phyloP scores from a whole-genome alignment of 305 asterid species.

The Solanum aculeatissimum region DNA sequence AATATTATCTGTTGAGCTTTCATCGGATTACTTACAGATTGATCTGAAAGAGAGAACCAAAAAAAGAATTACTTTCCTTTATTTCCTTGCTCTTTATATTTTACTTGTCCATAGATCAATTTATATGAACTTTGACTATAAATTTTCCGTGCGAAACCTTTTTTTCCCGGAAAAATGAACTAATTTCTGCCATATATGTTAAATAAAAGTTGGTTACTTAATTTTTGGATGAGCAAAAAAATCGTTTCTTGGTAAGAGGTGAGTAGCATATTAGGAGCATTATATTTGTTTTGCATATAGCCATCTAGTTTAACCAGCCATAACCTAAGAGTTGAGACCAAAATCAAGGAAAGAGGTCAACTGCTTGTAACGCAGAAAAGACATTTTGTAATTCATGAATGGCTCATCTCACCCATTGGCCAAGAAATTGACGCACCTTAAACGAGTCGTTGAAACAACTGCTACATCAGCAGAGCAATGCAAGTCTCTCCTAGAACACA shows the following conservation, averaged over 20 bases:
- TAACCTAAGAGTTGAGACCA: neutral
- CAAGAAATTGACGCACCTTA: conserved; percentile 30
- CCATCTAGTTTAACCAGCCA: neutral
- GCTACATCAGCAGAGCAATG: conserved; percentile 20
- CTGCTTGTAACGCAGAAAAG: neutral
- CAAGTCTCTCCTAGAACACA: conserved; percentile 46
- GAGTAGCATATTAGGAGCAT: neutral
- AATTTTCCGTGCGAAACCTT: neutral
- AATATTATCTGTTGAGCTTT: neutral
- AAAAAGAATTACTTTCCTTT: neutral
- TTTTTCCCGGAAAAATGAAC: accelerated
- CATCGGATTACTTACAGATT: neutral
- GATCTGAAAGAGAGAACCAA: neutral
- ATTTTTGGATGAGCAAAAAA: neutral
- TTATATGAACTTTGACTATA: neutral
- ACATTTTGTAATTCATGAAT: conserved; percentile 29
- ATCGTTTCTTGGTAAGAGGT: neutral
- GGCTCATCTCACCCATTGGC: conserved; percentile 35
- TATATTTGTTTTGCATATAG: neutral
- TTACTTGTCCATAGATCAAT: neutral
- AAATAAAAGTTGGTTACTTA: neutral
- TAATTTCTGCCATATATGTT: neutral
- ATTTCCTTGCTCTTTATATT: neutral
- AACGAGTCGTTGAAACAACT: conserved; percentile 4
- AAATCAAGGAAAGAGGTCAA: neutral